A percentile compares a stretch with the other conserved stretches of the same genome.
Evolutionary conservation across 2,329 filamentous ascomycete genomes (phyloP).

Genomic region (Colletotrichum chlorophyti): DNA sequence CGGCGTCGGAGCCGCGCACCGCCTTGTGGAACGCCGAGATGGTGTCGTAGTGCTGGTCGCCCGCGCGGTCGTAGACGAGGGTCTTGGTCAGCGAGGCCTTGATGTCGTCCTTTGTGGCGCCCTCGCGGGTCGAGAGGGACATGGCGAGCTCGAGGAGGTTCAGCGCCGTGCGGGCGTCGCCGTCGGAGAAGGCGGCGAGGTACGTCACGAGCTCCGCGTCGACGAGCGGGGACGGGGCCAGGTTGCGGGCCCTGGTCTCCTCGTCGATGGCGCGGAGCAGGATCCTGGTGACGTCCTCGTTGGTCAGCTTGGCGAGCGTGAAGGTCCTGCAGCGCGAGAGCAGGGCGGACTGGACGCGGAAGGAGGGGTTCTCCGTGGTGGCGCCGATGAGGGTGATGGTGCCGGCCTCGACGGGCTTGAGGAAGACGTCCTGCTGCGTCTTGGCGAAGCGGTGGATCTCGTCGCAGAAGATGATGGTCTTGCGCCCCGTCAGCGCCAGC

Average conservation of each 20-base stretch:
- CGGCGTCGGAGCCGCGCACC: slow-evolving; percentile 83
- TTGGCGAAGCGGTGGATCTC: slow-evolving; percentile 95
- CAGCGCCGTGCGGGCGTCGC: slow-evolving; percentile 89
- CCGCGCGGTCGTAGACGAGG: slow-evolving; percentile 90
- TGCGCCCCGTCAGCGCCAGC: slow-evolving; percentile 79
- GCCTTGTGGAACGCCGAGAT: slow-evolving; percentile 98
- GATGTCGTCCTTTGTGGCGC: slow-evolving; percentile 76
- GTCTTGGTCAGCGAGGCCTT: slow-evolving; percentile 89
- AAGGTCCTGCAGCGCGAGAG: slow-evolving; percentile 92
- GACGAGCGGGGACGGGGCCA: slow-evolving; percentile 62
- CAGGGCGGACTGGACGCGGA: slow-evolving; percentile 88
- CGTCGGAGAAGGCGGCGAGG: slow-evolving; percentile 85
- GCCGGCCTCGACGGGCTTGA: slow-evolving; percentile 90
- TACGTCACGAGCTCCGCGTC: slow-evolving; percentile 81
- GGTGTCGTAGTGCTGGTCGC: slow-evolving; percentile 97
- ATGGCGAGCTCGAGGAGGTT: slow-evolving; percentile 92
- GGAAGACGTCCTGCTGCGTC: slow-evolving; percentile 91
- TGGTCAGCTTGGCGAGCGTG: slow-evolving; percentile 77
- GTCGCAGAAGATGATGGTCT: slow-evolving; percentile 97
- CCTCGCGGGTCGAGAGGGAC: slow-evolving; percentile 69
- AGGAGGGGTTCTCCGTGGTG: slow-evolving; percentile 96
- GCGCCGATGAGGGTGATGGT: slow-evolving; percentile 92
- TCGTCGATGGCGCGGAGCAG: slow-evolving; percentile 78
- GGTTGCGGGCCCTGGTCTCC: slow-evolving; percentile 36
- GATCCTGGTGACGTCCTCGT: slow-evolving; percentile 76